Evolutionary conservation across 176 grass and related monocot genomes (phyloP).

Genomic region (Triticum urartu): DNA sequence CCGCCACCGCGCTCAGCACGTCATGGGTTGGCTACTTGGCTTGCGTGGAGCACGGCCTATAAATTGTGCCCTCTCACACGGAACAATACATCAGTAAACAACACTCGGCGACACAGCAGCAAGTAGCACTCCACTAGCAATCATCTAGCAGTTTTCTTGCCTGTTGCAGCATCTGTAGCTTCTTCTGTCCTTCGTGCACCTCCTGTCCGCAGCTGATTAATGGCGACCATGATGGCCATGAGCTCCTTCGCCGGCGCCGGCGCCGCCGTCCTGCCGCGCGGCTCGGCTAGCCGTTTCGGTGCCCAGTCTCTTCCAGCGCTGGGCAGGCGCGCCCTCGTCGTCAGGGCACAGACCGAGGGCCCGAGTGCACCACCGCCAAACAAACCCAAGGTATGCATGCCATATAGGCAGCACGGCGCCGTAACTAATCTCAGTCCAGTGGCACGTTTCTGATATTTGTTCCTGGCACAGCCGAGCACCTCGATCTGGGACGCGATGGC

Average conservation of each 20-base stretch:
- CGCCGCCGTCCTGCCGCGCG: not conserved
- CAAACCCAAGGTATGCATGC: not conserved
- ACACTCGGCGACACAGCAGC: not conserved
- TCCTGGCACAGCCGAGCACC: not conserved
- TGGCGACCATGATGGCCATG: not conserved
- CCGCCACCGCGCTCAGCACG: not conserved
- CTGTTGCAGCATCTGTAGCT: not conserved
- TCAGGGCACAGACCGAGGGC: not conserved
- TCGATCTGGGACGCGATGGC: constrained; percentile 48
- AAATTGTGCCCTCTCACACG: not conserved
- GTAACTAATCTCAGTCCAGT: not conserved
- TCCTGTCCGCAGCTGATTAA: not conserved
- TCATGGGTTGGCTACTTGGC: not conserved
- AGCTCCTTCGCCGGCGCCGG: not conserved
- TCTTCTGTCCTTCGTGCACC: not conserved
- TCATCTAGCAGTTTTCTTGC: not conserved
- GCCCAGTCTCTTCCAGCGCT: not conserved
- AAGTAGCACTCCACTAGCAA: not conserved
- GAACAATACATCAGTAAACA: not conserved
- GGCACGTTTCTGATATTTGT: not conserved
- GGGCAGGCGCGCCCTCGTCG: not conserved
- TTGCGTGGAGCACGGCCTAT: not conserved
- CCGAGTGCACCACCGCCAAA: not conserved
- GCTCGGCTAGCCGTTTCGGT: not conserved
- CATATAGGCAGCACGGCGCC: not conserved